phyloP scores from a whole-genome alignment of 2,329 filamentous ascomycete species.

The Phyllosticta capitalensis region DNA sequence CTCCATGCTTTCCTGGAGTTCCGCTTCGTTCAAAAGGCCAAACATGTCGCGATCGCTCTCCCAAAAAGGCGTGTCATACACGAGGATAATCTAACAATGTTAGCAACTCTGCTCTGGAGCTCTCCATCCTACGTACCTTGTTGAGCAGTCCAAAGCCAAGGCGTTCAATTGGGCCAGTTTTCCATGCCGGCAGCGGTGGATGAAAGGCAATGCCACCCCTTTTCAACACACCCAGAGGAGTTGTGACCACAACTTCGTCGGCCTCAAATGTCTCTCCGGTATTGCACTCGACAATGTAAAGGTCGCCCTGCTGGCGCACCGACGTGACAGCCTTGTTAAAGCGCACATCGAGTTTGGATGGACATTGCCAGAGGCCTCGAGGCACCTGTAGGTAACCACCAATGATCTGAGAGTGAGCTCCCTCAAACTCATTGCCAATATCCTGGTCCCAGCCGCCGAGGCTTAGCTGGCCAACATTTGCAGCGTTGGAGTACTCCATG shows the following conservation, averaged over 20 bases:
- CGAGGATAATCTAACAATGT: slow-evolving; percentile 54
- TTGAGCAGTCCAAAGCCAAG: slow-evolving; percentile 92
- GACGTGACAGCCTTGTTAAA: slow-evolving; percentile 63
- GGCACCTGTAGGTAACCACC: slow-evolving; percentile 92
- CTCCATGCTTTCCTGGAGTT: slow-evolving; percentile 57
- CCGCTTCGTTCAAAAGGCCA: slow-evolving; percentile 71
- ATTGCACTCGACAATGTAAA: slow-evolving; percentile 56
- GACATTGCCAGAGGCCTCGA: slow-evolving; percentile 72
- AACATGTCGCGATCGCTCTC: slow-evolving; percentile 86
- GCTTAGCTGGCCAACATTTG: slow-evolving; percentile 76
- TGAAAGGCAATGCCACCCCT: slow-evolving; percentile 72
- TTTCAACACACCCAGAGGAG: slow-evolving; percentile 86
- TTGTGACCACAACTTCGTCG: slow-evolving; percentile 85
- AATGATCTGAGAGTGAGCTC: slow-evolving; percentile 83
- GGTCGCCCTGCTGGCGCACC: slow-evolving; percentile 50
- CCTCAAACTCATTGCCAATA: slow-evolving; percentile 94
- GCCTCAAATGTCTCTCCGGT: slow-evolving; percentile 69
- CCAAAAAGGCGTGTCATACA: slow-evolving; percentile 88
- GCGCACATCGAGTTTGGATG: slow-evolving; percentile 65
- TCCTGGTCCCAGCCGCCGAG: slow-evolving; percentile 94
- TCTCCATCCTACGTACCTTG: slow-evolving; percentile 46
- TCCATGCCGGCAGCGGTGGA: slow-evolving; percentile 84
- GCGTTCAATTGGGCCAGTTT: slow-evolving; percentile 66
- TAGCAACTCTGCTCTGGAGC: neutral
- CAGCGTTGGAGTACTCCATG: slow-evolving; percentile 93